Percentiles rank a stretch among this genome's conserved stretches.
phyloP scores from a whole-genome alignment of 192 early-diverging fungal species.

The Podila clonocystis region DNA sequence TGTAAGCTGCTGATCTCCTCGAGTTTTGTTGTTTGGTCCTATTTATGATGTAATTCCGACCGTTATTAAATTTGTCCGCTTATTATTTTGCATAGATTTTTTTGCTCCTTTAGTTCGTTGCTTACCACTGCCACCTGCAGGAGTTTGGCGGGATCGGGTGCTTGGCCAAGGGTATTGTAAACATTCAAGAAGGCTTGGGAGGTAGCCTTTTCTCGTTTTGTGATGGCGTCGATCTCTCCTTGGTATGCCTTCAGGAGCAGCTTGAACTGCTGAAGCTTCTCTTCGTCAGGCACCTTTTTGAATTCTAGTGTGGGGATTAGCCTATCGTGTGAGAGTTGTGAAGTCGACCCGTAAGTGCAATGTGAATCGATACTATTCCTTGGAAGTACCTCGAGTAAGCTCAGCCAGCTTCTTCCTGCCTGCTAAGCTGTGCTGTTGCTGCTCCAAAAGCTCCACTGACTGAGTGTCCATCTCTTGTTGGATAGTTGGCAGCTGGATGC shows the following conservation, averaged over 20 bases:
- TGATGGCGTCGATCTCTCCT: slow-evolving; percentile 90
- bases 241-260: slow-evolving; percentile 87
- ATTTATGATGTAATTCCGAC: background rate
- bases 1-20: slow-evolving; percentile 56
- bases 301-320: slow-evolving; percentile 65
- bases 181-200: slow-evolving; percentile 83
- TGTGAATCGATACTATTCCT: background rate
- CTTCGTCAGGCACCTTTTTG: slow-evolving; percentile 77
- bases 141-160: slow-evolving; percentile 84
- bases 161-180: slow-evolving; percentile 83
- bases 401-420: slow-evolving; percentile 88
- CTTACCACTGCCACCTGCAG: slow-evolving; percentile 67
- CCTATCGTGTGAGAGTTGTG: background rate
- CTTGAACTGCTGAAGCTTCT: slow-evolving; percentile 84
- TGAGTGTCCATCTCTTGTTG: slow-evolving; percentile 81
- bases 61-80: background rate
- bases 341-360: background rate
- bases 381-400: slow-evolving; percentile 76
- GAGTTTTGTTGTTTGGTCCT: slow-evolving; percentile 62
- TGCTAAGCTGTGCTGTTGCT: slow-evolving; percentile 81
- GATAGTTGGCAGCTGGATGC: slow-evolving; percentile 72
- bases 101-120: background rate
- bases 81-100: background rate
- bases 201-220: slow-evolving; percentile 84
- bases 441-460: slow-evolving; percentile 82